Evolutionary conservation across 2,329 filamentous ascomycete species (phyloP).

Genomic region (Phaeomoniella chlamydospora): DNA sequence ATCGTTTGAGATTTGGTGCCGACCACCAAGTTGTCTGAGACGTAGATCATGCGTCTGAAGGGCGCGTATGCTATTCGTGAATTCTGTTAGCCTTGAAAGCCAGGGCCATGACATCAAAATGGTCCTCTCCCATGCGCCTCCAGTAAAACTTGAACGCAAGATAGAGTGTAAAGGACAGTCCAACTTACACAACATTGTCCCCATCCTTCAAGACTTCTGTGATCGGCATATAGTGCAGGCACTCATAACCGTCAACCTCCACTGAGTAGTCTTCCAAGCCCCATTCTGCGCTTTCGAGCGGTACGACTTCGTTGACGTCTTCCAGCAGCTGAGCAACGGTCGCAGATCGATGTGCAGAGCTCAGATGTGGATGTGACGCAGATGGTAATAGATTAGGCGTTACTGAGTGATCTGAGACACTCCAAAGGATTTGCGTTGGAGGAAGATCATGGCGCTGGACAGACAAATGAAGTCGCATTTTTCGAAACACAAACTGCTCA

Average conservation of each 20-base stretch:
- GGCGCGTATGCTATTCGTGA: conserved; percentile 55
- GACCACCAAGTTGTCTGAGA: conserved; percentile 57
- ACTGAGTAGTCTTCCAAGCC: conserved; percentile 82
- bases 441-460: conserved; percentile 63
- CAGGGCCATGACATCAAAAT: no score
- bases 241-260: conserved; percentile 67
- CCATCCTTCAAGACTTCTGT: conserved; percentile 60
- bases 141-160: no score
- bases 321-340: conserved; percentile 66
- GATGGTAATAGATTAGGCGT: conserved; percentile 29
- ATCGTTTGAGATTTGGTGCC: conserved; percentile 65
- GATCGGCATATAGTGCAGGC: conserved; percentile 69
- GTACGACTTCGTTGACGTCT: conserved; percentile 64
- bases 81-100: no score
- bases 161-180: conserved; percentile 19
- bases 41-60: conserved; percentile 62
- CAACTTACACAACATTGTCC: conserved; percentile 57
- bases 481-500: no score
- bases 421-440: conserved; percentile 56
- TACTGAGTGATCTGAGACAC: not conserved
- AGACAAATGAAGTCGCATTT: conserved; percentile 58
- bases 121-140: no score
- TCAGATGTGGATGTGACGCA: conserved; percentile 19
- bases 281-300: conserved; percentile 65
- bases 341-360: conserved; percentile 33